Evolutionary conservation across 148 eudicot species (phyloP), one percentile per base, ranked within the genome.

Genomic region (Persicaria maculosa): DNA sequence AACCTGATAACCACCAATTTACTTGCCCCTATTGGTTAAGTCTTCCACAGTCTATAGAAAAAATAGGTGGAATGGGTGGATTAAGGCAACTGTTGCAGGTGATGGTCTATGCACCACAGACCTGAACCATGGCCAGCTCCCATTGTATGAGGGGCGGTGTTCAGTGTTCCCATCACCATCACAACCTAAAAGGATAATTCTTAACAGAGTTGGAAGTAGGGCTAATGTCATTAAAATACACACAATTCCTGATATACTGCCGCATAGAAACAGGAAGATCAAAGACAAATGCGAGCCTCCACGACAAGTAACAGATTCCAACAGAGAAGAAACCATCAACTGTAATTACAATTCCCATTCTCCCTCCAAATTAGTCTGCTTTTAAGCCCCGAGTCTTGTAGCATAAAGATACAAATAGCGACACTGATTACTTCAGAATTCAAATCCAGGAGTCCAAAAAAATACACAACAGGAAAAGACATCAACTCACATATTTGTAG

Each of bases 401-500:
- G 65, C 65, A 58, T 58, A 58, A 31, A 57, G 6, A 17, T 11
- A 17, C 59, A 54, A 54, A 54, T 54, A 54, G 59, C 9, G 7
- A 55, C 10, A 55, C 9, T 55, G 6, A 20, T 19, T 61, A 4
- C 4, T 61, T 61, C 68, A 5, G 68, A 72, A 57, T 20, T 53
- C 17, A 76, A 9, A 54, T 59, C 72, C 47, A 74, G 70, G 46
- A 80, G 15, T 43, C 72, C 72, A 69, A 31, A 31, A 25, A 25
- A 25, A 25, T 25, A 25, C n/a, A 59, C 10, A 52, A 7, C 58
- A 45, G 62, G 17, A 52, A 10, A 43, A 50, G 67, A 44, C 40
- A 45, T n/a, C 44, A 70, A 84, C 96, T 84, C 81, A 90, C 93
- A 81, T 75, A 75, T 76, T 40, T 77, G 50, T 74, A 9, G 40